Conservation (phyloP, 2,329 filamentous ascomycete species). For the Elsinoe fawcettii region DNA sequence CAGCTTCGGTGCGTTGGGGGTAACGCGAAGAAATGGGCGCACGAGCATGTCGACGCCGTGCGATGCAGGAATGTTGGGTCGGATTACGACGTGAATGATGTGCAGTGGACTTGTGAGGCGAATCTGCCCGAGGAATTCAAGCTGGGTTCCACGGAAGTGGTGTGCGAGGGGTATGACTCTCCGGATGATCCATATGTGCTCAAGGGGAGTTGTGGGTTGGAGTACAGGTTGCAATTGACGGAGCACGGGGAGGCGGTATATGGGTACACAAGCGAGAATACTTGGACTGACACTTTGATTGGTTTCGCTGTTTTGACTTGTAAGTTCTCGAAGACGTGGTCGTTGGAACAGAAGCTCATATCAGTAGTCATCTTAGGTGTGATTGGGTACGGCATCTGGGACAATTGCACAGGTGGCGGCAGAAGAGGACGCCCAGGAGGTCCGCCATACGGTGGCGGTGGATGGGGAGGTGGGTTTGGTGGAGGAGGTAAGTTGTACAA, state of each 20-base stretch:
- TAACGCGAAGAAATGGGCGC: constrained; percentile 47
- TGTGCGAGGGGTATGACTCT: constrained; percentile 79
- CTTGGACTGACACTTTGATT: constrained; percentile 5
- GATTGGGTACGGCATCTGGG: constrained; percentile 27
- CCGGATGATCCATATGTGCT: constrained; percentile 78
- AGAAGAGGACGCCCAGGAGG: constrained; percentile 15
- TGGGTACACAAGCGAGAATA: constrained; percentile 39
- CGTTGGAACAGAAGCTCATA: background rate
- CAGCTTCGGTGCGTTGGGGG: constrained; percentile 66
- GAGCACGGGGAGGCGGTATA: constrained; percentile 65
- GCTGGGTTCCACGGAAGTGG: constrained; percentile 78
- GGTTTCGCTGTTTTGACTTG: background rate
- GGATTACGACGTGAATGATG: constrained; percentile 69
- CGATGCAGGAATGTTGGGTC: constrained; percentile 81
- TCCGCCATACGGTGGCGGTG: constrained; percentile 26
- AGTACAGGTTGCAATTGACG: constrained; percentile 76
- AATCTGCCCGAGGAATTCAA: constrained; percentile 56
- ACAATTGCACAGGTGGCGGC: constrained; percentile 18
- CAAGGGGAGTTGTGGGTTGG: constrained; percentile 85
- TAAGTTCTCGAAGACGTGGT: background rate
- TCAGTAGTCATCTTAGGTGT: constrained; percentile 24
- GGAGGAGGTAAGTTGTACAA: constrained; percentile 29
- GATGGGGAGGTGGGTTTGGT: constrained; percentile 36
- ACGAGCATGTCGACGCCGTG: constrained; percentile 61
- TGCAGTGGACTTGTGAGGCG: constrained; percentile 86